These are phyloP conservation scores for Fusarium subglutinans DNA, from an alignment of 2,329 filamentous ascomycete species.

Conservation along the genomic window DNA sequence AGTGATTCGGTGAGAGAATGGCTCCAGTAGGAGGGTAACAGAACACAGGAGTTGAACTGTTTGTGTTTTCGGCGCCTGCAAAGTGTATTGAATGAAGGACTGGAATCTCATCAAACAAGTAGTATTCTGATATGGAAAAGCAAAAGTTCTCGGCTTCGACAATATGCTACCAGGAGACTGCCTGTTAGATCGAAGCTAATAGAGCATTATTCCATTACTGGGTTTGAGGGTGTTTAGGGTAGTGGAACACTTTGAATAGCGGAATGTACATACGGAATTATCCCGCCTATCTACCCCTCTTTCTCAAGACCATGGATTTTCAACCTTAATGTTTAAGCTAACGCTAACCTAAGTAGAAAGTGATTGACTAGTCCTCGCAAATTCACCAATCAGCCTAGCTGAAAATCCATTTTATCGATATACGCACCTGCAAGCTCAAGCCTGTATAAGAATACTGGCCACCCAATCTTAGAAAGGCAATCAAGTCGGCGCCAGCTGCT, in stretches of 20 bases:
- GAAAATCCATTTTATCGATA: not conserved
- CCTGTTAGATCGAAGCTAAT: not conserved
- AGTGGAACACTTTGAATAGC: not conserved
- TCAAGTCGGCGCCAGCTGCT: not conserved
- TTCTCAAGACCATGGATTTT: not conserved
- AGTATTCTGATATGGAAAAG: not conserved
- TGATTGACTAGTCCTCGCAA: not conserved
- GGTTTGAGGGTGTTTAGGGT: not conserved
- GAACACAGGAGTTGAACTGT: too few species aligned
- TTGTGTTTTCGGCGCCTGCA: too few species aligned
- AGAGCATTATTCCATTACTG: not conserved
- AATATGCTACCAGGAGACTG: not conserved
- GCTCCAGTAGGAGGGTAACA: too few species aligned
- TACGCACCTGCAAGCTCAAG: not conserved
- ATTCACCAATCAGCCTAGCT: not conserved
- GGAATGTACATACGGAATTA: not conserved
- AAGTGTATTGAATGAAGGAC: too few species aligned
- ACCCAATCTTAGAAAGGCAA: not conserved
- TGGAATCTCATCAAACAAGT: not conserved
- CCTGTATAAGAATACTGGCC: not conserved
- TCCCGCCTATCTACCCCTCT: not conserved
- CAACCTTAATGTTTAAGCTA: not conserved
- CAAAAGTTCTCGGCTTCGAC: accelerated
- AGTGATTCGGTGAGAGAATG: too few species aligned
- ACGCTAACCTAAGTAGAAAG: not conserved